phyloP scores from a whole-genome alignment of 345 rosid genomes.

The Eucalyptus tenuipes region DNA sequence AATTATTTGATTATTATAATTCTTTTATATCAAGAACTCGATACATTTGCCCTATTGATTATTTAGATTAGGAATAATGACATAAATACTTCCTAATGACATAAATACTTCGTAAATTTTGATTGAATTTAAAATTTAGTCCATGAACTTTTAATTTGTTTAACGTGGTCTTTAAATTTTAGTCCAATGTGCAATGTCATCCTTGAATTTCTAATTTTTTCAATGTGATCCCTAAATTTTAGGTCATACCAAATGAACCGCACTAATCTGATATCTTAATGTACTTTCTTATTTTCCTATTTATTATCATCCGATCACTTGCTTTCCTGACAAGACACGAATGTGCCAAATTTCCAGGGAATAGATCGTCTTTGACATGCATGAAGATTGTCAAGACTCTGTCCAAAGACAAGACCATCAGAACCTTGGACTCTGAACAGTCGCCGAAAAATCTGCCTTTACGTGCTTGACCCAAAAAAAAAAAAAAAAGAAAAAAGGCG shows the following conservation, averaged over 20 bases:
- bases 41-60: neutral
- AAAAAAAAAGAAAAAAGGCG: neutral
- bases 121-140: too few relatives aligned
- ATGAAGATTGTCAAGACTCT: neutral
- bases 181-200: accelerated
- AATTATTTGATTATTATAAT: neutral
- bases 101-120: too few relatives aligned
- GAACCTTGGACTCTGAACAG: neutral
- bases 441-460: neutral
- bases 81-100: too few relatives aligned
- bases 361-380: neutral
- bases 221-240: too few relatives aligned
- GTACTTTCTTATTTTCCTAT: neutral
- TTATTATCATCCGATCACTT: neutral
- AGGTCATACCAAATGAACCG: neutral
- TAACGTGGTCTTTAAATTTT: too few relatives aligned
- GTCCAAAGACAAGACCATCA: neutral
- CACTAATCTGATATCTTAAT: neutral
- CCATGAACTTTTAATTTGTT: too few relatives aligned
- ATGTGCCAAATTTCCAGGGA: neutral
- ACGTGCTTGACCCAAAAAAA: neutral
- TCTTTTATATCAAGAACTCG: neutral
- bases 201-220: too few relatives aligned
- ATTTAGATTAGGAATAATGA: neutral
- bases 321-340: neutral